Evolutionary conservation across 495 filamentous ascomycete species (phyloP), one percentile per base, ranked within the genome.

Genomic region (Bombardia bombarda): DNA sequence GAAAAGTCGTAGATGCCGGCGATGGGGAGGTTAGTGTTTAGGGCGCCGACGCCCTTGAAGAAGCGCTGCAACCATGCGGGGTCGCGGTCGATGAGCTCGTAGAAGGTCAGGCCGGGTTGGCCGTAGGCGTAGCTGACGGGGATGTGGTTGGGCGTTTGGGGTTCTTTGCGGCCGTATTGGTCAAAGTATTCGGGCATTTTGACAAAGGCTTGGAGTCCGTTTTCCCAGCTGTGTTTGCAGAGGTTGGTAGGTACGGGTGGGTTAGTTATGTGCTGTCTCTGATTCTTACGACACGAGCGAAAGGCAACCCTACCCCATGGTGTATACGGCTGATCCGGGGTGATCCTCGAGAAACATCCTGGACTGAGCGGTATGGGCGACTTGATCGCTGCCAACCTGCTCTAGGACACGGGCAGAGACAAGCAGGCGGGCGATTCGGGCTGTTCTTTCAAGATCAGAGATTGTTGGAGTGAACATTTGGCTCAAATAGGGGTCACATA

Each of bases 111-210:
- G n/a, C 49, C 50, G 1, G 45, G 40, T 6, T 20, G 13, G 13
- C 50, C 50, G 7, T 40, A 9, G 12, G 37, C 42, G 28, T 42
- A 52, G 14, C 30, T 28, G 6, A 12, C 14, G 18, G 45, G 45
- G 24, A 38, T 38, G 28, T 48, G 45, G 22, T 24, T 48, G 13
- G 17, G 3, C 20, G 23, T 26, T 25, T 32, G 17, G 14, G 50
- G 50, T 42, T 52, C 50, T 28, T 48, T 52, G 36, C 41, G 41
- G 45, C 50, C 50, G 33, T 52, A 52, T 30, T 32, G 37, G 3
- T 37, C 37, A 26, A 52, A 52, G 33, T 42, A 52, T 3, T 33
- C n/a, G 3, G 40, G 38, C 36, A 46, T 24, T n/a, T 23, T 17
- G 24, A 32, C 7, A 17, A 37, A 44, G 1, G 40, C 9, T 8